Percentiles rank a stretch among this genome's conserved stretches.
Conservation (phyloP, 1,139 yeast species). For the Magnusiomyces sp. region DNA sequence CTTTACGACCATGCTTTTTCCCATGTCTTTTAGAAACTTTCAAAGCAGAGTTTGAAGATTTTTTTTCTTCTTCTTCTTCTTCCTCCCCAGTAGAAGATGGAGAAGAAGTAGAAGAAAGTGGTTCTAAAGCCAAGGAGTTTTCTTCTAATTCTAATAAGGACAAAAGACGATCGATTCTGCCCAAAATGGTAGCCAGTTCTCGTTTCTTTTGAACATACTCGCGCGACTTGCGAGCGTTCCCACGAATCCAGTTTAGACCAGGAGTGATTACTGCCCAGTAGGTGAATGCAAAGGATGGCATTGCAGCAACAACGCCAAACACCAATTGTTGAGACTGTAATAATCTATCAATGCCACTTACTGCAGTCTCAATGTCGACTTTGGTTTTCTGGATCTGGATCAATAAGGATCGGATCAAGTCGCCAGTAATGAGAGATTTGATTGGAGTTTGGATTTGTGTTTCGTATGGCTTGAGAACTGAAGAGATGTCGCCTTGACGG, state of each 20-base stretch:
- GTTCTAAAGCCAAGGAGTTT: background rate
- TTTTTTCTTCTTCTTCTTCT: too few species aligned
- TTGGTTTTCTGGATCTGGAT: conserved; percentile 92
- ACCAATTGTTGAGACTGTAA: conserved; percentile 87
- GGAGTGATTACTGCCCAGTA: conserved; percentile 39
- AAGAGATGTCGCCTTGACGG: conserved; percentile 63
- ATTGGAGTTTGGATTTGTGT: conserved; percentile 64
- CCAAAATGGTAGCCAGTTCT: conserved; percentile 2
- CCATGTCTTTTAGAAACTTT: too few species aligned
- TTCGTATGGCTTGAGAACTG: conserved; percentile 76
- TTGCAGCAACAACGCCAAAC: conserved; percentile 81
- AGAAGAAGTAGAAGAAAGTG: background rate
- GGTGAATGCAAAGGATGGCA: conserved; percentile 43
- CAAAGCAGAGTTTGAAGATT: too few species aligned
- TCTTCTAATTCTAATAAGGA: conserved; percentile 3
- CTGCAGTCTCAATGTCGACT: conserved; percentile 88
- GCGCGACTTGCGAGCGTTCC: conserved; percentile 35
- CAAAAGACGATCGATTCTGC: conserved; percentile 15
- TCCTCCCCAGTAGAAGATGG: background rate
- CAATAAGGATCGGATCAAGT: conserved; percentile 63
- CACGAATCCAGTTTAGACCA: conserved; percentile 38
- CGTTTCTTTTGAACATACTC: background rate
- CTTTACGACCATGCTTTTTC: too few species aligned
- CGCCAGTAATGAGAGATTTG: conserved; percentile 53
- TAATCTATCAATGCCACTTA: conserved; percentile 82